Evolutionary conservation across 2,329 filamentous ascomycete genomes (phyloP), one percentile per base, ranked within the genome.

Genomic region (Ophiostoma quercus): DNA sequence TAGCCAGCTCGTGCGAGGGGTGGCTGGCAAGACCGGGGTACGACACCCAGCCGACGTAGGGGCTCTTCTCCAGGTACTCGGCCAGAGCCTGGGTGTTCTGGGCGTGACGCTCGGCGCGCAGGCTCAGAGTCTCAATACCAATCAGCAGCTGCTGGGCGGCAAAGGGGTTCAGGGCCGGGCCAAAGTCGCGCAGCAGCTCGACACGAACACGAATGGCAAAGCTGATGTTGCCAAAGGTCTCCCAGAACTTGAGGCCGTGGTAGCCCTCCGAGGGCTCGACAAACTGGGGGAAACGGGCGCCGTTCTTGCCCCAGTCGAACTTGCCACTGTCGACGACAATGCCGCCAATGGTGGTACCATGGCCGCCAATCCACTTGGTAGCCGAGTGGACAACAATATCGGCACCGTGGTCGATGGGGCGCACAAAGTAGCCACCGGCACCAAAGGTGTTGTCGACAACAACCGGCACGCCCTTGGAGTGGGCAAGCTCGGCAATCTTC

Each of bases 341-440:
- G 72, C 94, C 94, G 71, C 86, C 94, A 74, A 97, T 91, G 34
- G 94, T 97, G 57, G 94, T 96, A 72, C 94, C 94, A 79, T 98
- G 94, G 60, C 94, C 94, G 70, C 94, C 94, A 73, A 98, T 97
- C 94, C 94, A 97, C 81, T 97, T 97, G 71, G 94, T 97, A 12
- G 93, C 93, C 54, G 91, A 95, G 84, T 97, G 93, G 32, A 97
- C 92, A 68, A 97, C 90, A 72, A 97, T 97, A 77, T 97, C 94
- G 73, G 92, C 94, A 69, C 94, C 94, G 79, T 96, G 91, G 32
- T 94, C 89, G 75, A 97, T 94, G 57, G 94, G 94, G 7, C 90
- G 88, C 74, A 90, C 83, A 79, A 92, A 96, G 84, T 92, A 97
- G 67, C 94, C 94, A 71, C 94, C 94, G 14, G 94, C 94, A 66